These are phyloP conservation scores for Elaeagnus macrophylla DNA, from an alignment of 306 rosid species.

Conservation along the genomic window DNA sequence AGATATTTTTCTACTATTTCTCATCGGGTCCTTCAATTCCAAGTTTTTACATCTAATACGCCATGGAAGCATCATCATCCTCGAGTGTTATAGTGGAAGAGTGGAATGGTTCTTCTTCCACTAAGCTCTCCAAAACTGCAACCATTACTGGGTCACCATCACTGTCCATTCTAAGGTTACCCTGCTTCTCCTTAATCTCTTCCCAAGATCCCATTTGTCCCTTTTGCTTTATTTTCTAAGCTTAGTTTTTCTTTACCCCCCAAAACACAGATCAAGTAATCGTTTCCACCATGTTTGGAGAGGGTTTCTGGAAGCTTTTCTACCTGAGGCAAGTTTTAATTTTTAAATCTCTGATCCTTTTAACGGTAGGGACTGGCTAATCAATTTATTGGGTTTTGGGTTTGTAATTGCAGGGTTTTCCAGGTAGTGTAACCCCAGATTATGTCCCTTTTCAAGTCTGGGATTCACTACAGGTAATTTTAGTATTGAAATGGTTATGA, in stretches of 20 bases:
- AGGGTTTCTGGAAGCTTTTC: slow-evolving; percentile 76
- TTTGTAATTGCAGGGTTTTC: slow-evolving; percentile 62
- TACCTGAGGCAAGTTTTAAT: slow-evolving; percentile 68
- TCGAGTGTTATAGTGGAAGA: slow-evolving; percentile 46
- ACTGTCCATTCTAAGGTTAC: slow-evolving; percentile 49
- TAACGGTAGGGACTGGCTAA: not conserved
- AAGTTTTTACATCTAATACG: not conserved
- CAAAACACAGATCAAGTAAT: slow-evolving; percentile 46
- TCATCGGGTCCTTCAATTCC: not conserved
- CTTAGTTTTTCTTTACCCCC: not conserved
- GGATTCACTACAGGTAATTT: slow-evolving; percentile 80
- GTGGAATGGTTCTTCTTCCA: slow-evolving; percentile 74
- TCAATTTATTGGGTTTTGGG: not conserved
- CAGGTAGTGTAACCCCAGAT: slow-evolving; percentile 89
- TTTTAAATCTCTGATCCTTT: not conserved
- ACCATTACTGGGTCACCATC: slow-evolving; percentile 60
- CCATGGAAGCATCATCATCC: slow-evolving; percentile 29
- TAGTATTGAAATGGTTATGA: slow-evolving; percentile 2
- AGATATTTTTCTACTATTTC: too few relatives aligned
- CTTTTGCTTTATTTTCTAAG: not conserved
- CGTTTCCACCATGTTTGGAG: slow-evolving; percentile 61
- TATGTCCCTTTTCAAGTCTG: slow-evolving; percentile 89
- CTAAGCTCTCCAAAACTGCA: slow-evolving; percentile 75
- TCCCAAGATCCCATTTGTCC: not conserved
- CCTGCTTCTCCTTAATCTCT: not conserved